Evolutionary conservation across 148 eudicot species (phyloP).

Genomic region (Vaccinium macrocarpon): DNA sequence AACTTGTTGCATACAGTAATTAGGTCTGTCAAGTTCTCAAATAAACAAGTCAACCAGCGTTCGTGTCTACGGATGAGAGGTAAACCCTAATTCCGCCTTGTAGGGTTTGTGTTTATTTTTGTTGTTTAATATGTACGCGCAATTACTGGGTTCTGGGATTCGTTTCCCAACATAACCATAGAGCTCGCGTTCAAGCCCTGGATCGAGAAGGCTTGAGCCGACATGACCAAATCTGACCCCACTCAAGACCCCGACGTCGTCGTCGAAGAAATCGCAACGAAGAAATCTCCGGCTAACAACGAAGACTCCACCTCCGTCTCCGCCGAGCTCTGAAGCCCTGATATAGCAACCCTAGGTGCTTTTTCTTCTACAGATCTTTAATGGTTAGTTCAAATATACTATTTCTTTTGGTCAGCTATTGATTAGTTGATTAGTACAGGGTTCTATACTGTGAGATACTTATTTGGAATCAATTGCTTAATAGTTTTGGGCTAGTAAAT

Average conservation of each 20-base stretch:
- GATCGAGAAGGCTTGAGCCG: slow-evolving; percentile 56
- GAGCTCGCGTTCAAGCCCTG: slow-evolving; percentile 69
- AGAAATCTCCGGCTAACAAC: background rate
- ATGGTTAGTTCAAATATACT: background rate
- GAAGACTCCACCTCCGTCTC: background rate
- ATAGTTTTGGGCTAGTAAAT: background rate
- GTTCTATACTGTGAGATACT: background rate
- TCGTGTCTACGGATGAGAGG: too few relatives aligned
- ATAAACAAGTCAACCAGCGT: too few relatives aligned
- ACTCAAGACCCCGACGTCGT: slow-evolving; percentile 46
- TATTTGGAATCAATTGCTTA: background rate
- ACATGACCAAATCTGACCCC: slow-evolving; percentile 54
- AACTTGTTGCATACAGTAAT: too few relatives aligned
- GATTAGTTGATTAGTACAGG: background rate
- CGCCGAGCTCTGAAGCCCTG: slow-evolving; percentile 6
- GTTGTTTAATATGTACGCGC: too few relatives aligned
- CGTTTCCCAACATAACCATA: too few relatives aligned
- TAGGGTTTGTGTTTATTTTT: too few relatives aligned
- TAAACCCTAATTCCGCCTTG: too few relatives aligned
- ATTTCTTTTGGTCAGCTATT: background rate
- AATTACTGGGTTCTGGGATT: too few relatives aligned
- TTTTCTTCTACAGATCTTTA: background rate
- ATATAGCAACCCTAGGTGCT: slow-evolving; percentile 3
- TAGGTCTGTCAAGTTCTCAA: too few relatives aligned
- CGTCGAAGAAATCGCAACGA: background rate